Base-by-base conservation (phyloP, 2,329 filamentous ascomycete genomes). In the Cladophialophora psammophila region DNA sequence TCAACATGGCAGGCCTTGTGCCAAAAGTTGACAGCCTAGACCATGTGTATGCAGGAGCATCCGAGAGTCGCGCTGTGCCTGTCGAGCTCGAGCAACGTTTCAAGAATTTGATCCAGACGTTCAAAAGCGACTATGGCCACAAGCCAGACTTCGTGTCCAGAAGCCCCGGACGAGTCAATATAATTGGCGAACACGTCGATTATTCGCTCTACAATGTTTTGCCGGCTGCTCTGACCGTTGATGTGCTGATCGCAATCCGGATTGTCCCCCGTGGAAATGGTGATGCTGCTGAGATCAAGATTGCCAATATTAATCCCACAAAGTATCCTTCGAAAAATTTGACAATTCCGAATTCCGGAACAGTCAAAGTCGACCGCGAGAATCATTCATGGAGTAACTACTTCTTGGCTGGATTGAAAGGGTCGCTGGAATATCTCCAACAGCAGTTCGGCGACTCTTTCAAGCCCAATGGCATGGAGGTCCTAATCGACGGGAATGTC, bases 161-260 rank as follows among this genome's bases (percentile, higher is more conserved):
- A 70, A 97, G 94, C 63, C 95, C 95, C 0, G 95, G 95, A 67
- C 88, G 95, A 72, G 95, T 99, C 72, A 98, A 98, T 82, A 95
- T 99, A 76, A 97, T 99, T 77, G 95, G 95, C 79, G 95, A 99
- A 85, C 95, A 99, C 82, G 97, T 99, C 75, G 95, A 99, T 83
- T 99, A 99, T 82, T 97, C 93, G 13, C 87, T 99, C 20, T 99
- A 98, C 83, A 90, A 95, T 73, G 94, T 97, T 67, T 85, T 99
- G 31, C 95, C 95, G 60, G 97, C 97, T 88, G 95, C 94, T 69
- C 93, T 98, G 72, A 93, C 91, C 5, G 91, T 93, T 69, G 95
- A 99, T 79, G 90, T 93, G 65, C 86, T 99, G 67, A 87, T 99
- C 75, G 95, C 94, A 60, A 91, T 97, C 64, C 84, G 85, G 34